Base-by-base conservation (phyloP, 1,284 basidiomycete species). In the Naganishia sp. region DNA sequence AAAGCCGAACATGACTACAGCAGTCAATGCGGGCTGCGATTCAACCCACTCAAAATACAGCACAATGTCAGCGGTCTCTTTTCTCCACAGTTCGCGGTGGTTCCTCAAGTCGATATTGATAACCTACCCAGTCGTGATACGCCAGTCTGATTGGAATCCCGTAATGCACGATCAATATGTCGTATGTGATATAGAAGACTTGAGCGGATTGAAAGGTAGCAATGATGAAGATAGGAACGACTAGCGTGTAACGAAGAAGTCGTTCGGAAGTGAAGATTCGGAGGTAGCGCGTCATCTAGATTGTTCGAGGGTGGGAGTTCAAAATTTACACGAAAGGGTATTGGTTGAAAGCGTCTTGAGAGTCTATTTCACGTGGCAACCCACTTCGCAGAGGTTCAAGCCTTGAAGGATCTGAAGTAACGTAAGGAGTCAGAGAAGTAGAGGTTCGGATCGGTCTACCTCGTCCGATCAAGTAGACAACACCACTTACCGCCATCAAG, bases 121-220 rank as follows among this genome's bases (percentile, higher is more conserved):
- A 17, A 47, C 58, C 43, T 4, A 61, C 58, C 58, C 58, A 61
- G 17, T 61, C 46, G 9, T 61, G 58, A 21, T 51, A 61, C 11
- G 58, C 58, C 47, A 61, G 10, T 28, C 58, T 35, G 5, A 51
- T 51, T 1, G 41, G 31, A 17, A 51, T 47, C 15, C 47, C 58
- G 35, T 61, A 61, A 43, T 61, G 47, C 23, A 39, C 41, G 32
- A 61, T 51, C 32, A 61, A 61, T 6, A 61, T 21, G 18, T 51
- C 47, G 21, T 49, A 61, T 9, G 58, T 61, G 21, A 49, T 25
- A 21, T 61, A 61, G 47, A 61, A 50, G 21, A 61, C 50, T 13
- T 61, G 58, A n/a, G 58, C 41, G 6, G 58, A 61, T 51, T 61
- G 58, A 39, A 51, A 61, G 21, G 58, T 51, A 11, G 58, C 58